phyloP scores from a whole-genome alignment of 257 asterid genomes.

The Forsythia suspensa region DNA sequence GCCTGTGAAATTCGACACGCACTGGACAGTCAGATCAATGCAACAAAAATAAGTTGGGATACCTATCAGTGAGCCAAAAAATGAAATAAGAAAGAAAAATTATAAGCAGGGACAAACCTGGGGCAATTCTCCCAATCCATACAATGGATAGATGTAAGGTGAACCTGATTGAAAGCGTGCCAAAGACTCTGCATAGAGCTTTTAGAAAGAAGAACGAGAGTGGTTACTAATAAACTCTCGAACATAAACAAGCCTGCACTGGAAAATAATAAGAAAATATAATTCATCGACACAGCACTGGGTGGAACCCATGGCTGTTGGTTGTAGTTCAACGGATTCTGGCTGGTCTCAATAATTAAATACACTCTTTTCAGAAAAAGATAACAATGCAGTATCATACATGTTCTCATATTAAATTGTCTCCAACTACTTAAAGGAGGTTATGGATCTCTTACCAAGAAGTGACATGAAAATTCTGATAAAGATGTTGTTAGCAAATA shows the following conservation, averaged over 20 bases:
- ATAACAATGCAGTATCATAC: neutral
- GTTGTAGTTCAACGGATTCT: neutral
- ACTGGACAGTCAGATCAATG: neutral
- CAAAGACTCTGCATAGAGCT: conserved; percentile 97
- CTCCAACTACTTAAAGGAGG: neutral
- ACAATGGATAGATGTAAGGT: conserved; percentile 95
- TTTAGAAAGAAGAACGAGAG: conserved; percentile 27
- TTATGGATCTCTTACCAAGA: neutral
- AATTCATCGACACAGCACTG: neutral
- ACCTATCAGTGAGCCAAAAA: conserved; percentile 6
- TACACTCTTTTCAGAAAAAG: neutral
- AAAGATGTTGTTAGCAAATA: neutral
- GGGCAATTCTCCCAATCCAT: conserved; percentile 97
- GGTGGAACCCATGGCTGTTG: neutral
- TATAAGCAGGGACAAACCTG: conserved; percentile 62
- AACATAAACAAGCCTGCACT: neutral
- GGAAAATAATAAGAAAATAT: neutral
- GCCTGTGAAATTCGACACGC: conserved; percentile 54
- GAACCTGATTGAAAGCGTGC: conserved; percentile 97
- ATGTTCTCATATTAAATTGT: neutral
- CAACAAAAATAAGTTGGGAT: neutral
- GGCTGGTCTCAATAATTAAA: neutral
- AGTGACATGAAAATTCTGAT: neutral
- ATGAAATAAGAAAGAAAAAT: neutral
- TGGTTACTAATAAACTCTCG: conserved; percentile 8